Evolutionary conservation across 371 early-diverging fungal genomes (phyloP).

Genomic region (Apophysomyces sp.): DNA sequence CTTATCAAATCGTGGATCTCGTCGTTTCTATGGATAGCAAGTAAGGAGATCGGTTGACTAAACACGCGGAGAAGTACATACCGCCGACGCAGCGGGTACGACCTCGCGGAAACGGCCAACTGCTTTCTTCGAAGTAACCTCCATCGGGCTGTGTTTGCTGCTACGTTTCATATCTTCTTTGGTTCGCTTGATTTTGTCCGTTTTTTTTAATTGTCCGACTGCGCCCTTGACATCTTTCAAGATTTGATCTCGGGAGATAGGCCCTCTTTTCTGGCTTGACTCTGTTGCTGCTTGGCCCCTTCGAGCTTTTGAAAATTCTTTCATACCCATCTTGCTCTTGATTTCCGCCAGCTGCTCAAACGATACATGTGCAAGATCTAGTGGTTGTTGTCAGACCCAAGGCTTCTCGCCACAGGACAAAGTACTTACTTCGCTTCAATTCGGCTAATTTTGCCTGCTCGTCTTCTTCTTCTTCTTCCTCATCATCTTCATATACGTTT

Average conservation of each 20-base stretch:
- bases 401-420: background rate
- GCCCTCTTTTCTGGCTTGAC: slow-evolving; percentile 16
- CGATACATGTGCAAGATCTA: slow-evolving; percentile 76
- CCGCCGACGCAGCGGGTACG: slow-evolving; percentile 58
- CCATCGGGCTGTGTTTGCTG: slow-evolving; percentile 67
- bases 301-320: slow-evolving; percentile 45
- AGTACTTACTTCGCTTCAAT: slow-evolving; percentile 39
- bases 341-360: slow-evolving; percentile 79
- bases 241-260: slow-evolving; percentile 32
- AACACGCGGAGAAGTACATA: slow-evolving; percentile 20
- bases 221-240: slow-evolving; percentile 39
- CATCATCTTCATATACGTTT: too few species aligned
- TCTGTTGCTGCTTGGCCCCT: slow-evolving; percentile 1
- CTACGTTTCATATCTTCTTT: slow-evolving; percentile 49
- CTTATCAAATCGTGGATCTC: slow-evolving; percentile 91
- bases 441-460: slow-evolving; percentile 25
- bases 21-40: slow-evolving; percentile 48
- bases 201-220: slow-evolving; percentile 35
- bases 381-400: background rate
- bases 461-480: slow-evolving; percentile 28
- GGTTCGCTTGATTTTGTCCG: slow-evolving; percentile 31
- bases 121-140: slow-evolving; percentile 78
- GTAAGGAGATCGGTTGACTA: background rate
- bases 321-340: slow-evolving; percentile 66
- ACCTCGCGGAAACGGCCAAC: slow-evolving; percentile 80